phyloP scores from a whole-genome alignment of 495 filamentous ascomycete species.

The Rusavskia elegans region DNA sequence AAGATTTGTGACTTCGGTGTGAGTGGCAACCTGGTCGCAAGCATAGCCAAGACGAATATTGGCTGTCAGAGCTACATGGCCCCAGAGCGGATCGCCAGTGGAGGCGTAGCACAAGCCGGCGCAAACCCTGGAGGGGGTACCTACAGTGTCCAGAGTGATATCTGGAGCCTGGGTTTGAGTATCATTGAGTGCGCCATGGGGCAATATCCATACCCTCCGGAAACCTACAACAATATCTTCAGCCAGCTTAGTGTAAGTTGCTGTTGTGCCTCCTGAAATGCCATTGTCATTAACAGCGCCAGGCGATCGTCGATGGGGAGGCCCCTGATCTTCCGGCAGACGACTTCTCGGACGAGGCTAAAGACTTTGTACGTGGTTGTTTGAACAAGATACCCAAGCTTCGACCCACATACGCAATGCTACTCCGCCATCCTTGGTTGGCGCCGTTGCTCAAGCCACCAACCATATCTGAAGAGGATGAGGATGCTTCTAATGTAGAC shows the following conservation, averaged over 20 bases:
- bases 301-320: conserved; percentile 97
- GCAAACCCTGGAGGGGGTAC: conserved; percentile 60
- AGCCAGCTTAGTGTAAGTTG: conserved; percentile 84
- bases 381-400: conserved; percentile 85
- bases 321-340: conserved; percentile 69
- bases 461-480: conserved; percentile 61
- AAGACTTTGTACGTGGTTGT: conserved; percentile 77
- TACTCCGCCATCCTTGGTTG: conserved; percentile 82
- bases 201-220: conserved; percentile 89
- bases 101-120: conserved; percentile 61
- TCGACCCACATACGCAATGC: conserved; percentile 76
- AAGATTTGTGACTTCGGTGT: conserved; percentile 99
- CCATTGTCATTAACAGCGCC: conserved; percentile 2
- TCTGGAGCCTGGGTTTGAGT: conserved; percentile 89
- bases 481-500: conserved; percentile 23
- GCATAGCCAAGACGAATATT: conserved; percentile 97
- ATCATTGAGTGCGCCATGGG: conserved; percentile 96
- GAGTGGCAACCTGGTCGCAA: conserved; percentile 88
- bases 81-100: conserved; percentile 82
- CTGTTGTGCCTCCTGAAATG: not conserved
- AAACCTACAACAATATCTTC: conserved; percentile 98
- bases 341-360: conserved; percentile 62
- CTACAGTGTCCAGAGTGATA: conserved; percentile 95
- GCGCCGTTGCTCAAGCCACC: conserved; percentile 64
- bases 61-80: conserved; percentile 99